phyloP scores from a whole-genome alignment of 179 eudicot species.

The Monotropa hypopitys region DNA sequence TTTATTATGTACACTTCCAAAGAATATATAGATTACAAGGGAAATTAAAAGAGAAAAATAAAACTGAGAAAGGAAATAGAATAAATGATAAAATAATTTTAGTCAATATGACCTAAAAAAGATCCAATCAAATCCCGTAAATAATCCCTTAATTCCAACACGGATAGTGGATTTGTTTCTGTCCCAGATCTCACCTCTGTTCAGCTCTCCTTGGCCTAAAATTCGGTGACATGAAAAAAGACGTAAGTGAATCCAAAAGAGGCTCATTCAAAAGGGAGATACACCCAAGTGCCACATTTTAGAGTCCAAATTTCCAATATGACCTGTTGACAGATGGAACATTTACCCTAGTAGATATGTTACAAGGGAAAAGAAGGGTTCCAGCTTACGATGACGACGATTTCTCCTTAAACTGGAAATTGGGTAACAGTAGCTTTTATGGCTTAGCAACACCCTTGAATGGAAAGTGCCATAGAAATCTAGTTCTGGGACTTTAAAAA shows the following conservation, averaged over 20 bases:
- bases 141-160: too few species aligned
- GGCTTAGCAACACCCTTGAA: constrained; percentile 25
- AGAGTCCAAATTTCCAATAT: constrained; percentile 27
- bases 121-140: too few species aligned
- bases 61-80: too few species aligned
- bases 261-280: constrained; percentile 19
- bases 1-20: too few species aligned
- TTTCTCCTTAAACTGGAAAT: constrained; percentile 21
- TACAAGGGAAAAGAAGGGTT: constrained; percentile 17
- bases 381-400: constrained; percentile 29
- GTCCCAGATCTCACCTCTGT: too few species aligned
- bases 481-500: constrained; percentile 17
- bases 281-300: constrained; percentile 22
- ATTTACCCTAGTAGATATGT: constrained; percentile 36
- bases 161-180: too few species aligned
- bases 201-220: constrained; percentile 22
- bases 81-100: too few species aligned
- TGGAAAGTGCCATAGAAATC: constrained; percentile 32
- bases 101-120: too few species aligned
- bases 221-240: constrained; percentile 25
- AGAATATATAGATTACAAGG: too few species aligned
- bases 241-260: constrained; percentile 9
- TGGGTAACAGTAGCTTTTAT: neutral
- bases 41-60: too few species aligned
- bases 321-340: too few species aligned